phyloP scores from a whole-genome alignment of 2,329 filamentous ascomycete species.

The Teratosphaeria destructans region DNA sequence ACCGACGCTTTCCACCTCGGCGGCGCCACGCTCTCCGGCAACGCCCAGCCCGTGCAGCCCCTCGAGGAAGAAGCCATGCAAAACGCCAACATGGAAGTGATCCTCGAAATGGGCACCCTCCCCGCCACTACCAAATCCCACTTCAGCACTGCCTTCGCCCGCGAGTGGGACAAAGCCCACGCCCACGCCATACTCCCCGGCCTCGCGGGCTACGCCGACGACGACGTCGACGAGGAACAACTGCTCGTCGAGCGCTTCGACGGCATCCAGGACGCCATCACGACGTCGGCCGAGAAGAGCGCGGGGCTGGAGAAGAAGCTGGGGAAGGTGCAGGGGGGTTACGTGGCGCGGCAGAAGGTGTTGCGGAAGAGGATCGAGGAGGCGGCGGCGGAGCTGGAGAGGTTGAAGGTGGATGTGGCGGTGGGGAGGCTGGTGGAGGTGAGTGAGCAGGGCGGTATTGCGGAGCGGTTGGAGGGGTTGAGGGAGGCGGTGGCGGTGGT shows the following conservation, averaged over 20 bases:
- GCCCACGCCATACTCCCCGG: constrained; percentile 54
- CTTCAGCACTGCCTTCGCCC: constrained; percentile 36
- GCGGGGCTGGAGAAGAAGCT: constrained; percentile 92
- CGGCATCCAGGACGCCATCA: constrained; percentile 61
- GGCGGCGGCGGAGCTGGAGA: constrained; percentile 62
- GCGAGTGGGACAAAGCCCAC: constrained; percentile 40
- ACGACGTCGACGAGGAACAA: constrained; percentile 56
- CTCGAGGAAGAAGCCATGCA: constrained; percentile 64
- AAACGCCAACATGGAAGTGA: constrained; percentile 65
- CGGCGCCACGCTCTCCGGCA: constrained; percentile 54
- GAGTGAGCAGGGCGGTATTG: constrained; percentile 68
- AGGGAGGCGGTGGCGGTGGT: constrained; percentile 77
- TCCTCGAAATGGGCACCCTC: constrained; percentile 52
- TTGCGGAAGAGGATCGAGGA: constrained; percentile 70
- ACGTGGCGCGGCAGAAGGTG: constrained; percentile 73
- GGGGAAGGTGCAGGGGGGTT: constrained; percentile 75
- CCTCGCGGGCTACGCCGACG: constrained; percentile 65
- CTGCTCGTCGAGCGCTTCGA: constrained; percentile 65
- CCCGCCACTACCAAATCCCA: constrained; percentile 26
- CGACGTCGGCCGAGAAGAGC: constrained; percentile 63
- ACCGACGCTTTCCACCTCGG: constrained; percentile 72
- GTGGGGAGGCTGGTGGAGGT: constrained; percentile 66
- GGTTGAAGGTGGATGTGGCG: constrained; percentile 60
- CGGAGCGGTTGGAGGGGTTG: constrained; percentile 59
- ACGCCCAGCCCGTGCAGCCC: constrained; percentile 47